phyloP scores from a whole-genome alignment of 2,329 filamentous ascomycete genomes.

The Calonectria montana region DNA sequence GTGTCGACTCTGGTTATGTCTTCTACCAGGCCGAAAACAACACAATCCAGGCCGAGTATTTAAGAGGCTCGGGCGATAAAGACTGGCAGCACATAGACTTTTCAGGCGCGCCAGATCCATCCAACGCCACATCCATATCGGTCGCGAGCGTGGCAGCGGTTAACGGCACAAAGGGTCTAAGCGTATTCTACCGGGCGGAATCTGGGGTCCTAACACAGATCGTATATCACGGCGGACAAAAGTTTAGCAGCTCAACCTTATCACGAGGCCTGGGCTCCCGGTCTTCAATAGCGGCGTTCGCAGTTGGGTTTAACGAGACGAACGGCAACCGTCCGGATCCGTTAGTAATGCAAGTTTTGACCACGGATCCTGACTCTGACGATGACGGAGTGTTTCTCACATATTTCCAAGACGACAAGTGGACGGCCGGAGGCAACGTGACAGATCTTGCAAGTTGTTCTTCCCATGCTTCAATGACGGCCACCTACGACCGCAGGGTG shows the following conservation, averaged over 20 bases:
- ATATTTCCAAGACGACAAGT: slow-evolving; percentile 5
- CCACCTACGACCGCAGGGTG: not conserved
- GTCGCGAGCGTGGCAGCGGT: not conserved
- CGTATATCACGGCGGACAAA: not conserved
- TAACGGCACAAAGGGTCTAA: not conserved
- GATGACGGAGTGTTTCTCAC: slow-evolving; percentile 1
- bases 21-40: slow-evolving; percentile 7
- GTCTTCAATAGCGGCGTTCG: slow-evolving; percentile 6
- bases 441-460: slow-evolving; percentile 2
- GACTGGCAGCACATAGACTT: slow-evolving; percentile 4
- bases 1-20: not conserved
- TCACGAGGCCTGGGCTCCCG: not conserved
- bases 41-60: not conserved
- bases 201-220: slow-evolving; percentile 13
- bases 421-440: slow-evolving; percentile 4
- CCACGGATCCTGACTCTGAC: not conserved
- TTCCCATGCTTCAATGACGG: not conserved
- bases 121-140: not conserved
- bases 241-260: not conserved
- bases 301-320: slow-evolving; percentile 12
- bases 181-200: slow-evolving; percentile 9
- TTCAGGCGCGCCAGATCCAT: not conserved
- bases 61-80: not conserved
- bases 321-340: not conserved
- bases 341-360: slow-evolving; percentile 9